phyloP scores from a whole-genome alignment of 1,139 yeast species.

The Saccharomyces hybrid region DNA sequence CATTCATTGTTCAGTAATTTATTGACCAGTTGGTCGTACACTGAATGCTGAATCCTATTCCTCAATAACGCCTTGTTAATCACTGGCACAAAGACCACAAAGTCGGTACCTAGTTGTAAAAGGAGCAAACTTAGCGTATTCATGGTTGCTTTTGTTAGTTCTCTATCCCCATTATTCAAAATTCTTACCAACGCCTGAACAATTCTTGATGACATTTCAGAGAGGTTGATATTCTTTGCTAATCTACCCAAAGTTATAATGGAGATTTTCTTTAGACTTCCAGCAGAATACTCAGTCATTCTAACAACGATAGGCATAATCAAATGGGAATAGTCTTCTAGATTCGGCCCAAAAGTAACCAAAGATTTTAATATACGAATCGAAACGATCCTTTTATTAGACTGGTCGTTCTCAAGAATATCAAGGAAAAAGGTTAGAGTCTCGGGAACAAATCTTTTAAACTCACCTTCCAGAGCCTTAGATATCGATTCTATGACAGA shows the following conservation, averaged over 20 bases:
- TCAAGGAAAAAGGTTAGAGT: slow-evolving; percentile 69
- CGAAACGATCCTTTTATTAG: slow-evolving; percentile 58
- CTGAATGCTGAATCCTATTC: slow-evolving; percentile 60
- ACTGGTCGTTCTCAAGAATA: slow-evolving; percentile 70
- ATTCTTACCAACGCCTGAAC: slow-evolving; percentile 81
- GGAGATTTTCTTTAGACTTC: slow-evolving; percentile 58
- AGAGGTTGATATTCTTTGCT: slow-evolving; percentile 63
- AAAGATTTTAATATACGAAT: slow-evolving; percentile 74
- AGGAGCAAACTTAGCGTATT: slow-evolving; percentile 75
- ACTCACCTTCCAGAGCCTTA: slow-evolving; percentile 83
- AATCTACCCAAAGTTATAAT: slow-evolving; percentile 80
- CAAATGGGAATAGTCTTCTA: slow-evolving; percentile 83
- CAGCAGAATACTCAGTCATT: slow-evolving; percentile 65
- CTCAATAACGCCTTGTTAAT: slow-evolving; percentile 63
- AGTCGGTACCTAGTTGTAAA: slow-evolving; percentile 77
- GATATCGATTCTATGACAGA: slow-evolving; percentile 79
- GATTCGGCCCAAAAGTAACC: slow-evolving; percentile 80
- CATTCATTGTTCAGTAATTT: slow-evolving; percentile 85
- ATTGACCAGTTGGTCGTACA: slow-evolving; percentile 73
- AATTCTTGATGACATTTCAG: slow-evolving; percentile 86
- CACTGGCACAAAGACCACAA: slow-evolving; percentile 80
- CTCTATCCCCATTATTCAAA: slow-evolving; percentile 51
- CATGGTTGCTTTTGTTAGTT: slow-evolving; percentile 56
- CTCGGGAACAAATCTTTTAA: slow-evolving; percentile 73
- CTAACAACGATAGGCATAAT: slow-evolving; percentile 78